These are phyloP conservation scores for Talaromyces stipitatus DNA, from an alignment of 495 filamentous ascomycete species.

Conservation along the genomic window DNA sequence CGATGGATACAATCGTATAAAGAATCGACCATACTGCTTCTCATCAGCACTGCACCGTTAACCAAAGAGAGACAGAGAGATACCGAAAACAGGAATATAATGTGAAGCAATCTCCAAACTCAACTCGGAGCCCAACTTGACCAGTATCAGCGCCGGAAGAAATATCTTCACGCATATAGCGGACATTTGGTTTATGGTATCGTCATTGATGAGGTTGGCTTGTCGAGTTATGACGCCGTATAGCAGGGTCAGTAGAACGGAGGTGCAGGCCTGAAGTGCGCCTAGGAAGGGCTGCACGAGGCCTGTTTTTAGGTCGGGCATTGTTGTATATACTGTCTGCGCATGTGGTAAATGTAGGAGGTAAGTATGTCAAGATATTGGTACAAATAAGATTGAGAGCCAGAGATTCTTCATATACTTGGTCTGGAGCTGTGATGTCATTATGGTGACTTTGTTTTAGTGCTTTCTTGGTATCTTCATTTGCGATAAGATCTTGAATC, in stretches of 20 bases:
- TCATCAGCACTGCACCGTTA: background rate
- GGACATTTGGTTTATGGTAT: constrained; percentile 55
- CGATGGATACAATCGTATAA: constrained; percentile 49
- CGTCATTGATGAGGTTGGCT: constrained; percentile 47
- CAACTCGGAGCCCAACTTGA: constrained; percentile 61
- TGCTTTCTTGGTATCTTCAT: background rate
- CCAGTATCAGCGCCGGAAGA: constrained; percentile 62
- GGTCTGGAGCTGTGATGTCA: constrained; percentile 3
- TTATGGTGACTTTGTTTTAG: background rate
- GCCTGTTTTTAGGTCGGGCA: constrained; percentile 6
- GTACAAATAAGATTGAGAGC: background rate
- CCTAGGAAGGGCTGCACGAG: constrained; percentile 50
- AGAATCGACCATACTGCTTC: constrained; percentile 48
- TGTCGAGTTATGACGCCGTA: constrained; percentile 55
- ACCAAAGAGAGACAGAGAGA: background rate
- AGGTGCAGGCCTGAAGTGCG: constrained; percentile 62
- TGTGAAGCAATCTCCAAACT: constrained; percentile 42
- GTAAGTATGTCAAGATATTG: no score
- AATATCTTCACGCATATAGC: constrained; percentile 61
- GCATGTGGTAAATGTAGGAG: background rate
- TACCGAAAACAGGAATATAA: constrained; percentile 51
- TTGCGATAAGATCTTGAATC: background rate
- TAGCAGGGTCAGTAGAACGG: constrained; percentile 60
- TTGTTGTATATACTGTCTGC: background rate
- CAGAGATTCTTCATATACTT: background rate